phyloP scores from a whole-genome alignment of 352 stramenopile genomes.

The Pythium plurisporium region DNA sequence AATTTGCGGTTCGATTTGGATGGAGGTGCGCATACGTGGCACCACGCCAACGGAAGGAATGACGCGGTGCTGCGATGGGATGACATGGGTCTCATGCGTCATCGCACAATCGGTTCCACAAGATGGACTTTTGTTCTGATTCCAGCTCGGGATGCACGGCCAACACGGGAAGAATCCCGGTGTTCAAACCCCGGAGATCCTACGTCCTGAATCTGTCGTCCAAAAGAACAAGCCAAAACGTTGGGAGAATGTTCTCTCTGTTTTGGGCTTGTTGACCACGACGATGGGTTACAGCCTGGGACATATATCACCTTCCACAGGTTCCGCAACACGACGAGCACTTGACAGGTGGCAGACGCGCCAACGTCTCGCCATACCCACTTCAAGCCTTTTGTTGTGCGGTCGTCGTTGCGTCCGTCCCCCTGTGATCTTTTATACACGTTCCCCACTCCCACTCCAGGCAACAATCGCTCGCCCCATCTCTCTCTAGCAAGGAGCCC shows the following conservation, averaged over 20 bases:
- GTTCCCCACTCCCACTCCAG: no score
- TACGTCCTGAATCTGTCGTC: no score
- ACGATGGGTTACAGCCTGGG: neutral
- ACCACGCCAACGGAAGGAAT: no score
- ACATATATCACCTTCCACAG: conserved; percentile 18
- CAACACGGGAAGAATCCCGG: no score
- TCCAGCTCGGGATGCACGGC: neutral
- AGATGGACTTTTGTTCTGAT: neutral
- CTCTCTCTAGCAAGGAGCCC: no score
- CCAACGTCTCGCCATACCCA: conserved; percentile 1
- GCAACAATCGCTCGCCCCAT: no score
- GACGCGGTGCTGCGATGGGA: neutral
- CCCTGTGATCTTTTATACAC: conserved; percentile 16
- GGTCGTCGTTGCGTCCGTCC: neutral
- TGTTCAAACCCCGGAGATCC: neutral
- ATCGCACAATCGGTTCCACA: neutral
- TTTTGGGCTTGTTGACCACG: neutral
- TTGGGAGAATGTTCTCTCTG: conserved; percentile 8
- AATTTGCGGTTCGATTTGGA: no score
- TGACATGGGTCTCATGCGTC: neutral
- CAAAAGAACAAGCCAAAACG: neutral
- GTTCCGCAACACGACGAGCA: conserved; percentile 6
- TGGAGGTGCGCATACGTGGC: no score
- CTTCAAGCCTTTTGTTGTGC: conserved; percentile 8
- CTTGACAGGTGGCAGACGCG: conserved; percentile 6